Percentiles rank a stretch among this genome's conserved stretches.
Evolutionary conservation across 78 protist species (phyloP).

Genomic region (Protostelium mycophagum): DNA sequence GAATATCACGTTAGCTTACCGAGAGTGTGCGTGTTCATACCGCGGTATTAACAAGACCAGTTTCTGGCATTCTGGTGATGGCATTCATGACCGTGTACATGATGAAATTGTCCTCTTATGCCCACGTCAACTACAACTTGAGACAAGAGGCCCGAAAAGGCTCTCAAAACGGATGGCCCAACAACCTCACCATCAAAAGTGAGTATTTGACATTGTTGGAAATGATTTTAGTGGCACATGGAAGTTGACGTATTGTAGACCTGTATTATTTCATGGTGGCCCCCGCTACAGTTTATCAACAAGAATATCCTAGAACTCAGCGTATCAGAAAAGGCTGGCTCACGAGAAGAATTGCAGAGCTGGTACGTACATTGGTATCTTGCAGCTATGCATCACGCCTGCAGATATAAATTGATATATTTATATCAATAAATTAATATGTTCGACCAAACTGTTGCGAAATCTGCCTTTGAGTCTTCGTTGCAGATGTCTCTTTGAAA

Average conservation of each 20-base stretch:
- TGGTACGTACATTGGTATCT: conserved; percentile 4
- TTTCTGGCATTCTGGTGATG: conserved; percentile 36
- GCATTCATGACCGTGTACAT: conserved; percentile 28
- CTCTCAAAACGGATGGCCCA: conserved; percentile 12
- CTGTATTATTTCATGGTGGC: conserved; percentile 45
- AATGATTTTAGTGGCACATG: no score
- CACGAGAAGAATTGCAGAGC: conserved; percentile 41
- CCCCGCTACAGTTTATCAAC: conserved; percentile 50
- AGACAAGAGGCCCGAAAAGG: neutral
- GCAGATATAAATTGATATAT: no score
- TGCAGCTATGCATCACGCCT: neutral
- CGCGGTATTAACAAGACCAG: conserved; percentile 21
- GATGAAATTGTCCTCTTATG: conserved; percentile 2
- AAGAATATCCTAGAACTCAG: conserved; percentile 43
- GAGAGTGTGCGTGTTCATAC: conserved; percentile 22
- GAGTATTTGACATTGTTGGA: neutral
- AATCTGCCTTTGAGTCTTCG: no score
- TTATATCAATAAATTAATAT: no score
- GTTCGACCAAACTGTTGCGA: no score
- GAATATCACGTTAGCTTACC: conserved; percentile 39
- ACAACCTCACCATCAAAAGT: conserved; percentile 16
- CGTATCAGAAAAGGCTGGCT: conserved; percentile 23
- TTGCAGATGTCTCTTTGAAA: no score
- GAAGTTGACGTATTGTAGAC: neutral
- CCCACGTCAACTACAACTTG: neutral